A percentile compares a stretch with the other conserved stretches of the same genome.
Conservation (phyloP, 306 rosid genomes). For the Fragaria vesca region DNA sequence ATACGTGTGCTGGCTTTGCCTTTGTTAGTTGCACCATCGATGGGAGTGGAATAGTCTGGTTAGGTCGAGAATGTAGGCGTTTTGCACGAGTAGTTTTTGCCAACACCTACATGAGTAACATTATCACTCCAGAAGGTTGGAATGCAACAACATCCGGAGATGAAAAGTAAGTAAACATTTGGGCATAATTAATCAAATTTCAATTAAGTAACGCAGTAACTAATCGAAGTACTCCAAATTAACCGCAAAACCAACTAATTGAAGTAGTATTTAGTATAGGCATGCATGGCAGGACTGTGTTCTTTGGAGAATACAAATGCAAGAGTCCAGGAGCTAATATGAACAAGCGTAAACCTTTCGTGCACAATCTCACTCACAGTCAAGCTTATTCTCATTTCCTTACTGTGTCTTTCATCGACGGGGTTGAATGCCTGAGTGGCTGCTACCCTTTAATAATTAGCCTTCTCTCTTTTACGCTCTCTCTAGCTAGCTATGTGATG, state of each 20-base stretch:
- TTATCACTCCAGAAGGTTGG: conserved; percentile 90
- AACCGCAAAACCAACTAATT: too few relatives aligned
- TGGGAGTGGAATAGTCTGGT: conserved; percentile 77
- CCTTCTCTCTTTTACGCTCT: neutral
- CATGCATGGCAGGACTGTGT: conserved; percentile 52
- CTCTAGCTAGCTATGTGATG: neutral
- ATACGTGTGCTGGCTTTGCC: conserved; percentile 52
- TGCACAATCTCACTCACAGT: conserved; percentile 56
- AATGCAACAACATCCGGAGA: conserved; percentile 45
- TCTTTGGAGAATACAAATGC: conserved; percentile 79
- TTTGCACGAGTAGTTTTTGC: conserved; percentile 73
- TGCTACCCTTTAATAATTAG: conserved; percentile 25
- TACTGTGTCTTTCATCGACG: conserved; percentile 58
- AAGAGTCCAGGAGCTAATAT: conserved; percentile 58
- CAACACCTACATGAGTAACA: conserved; percentile 62
- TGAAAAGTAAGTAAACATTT: conserved; percentile 54
- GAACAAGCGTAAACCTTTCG: conserved; percentile 49
- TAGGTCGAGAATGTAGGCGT: conserved; percentile 88
- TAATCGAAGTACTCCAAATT: too few relatives aligned
- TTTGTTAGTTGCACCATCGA: conserved; percentile 62
- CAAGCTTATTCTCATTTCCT: conserved; percentile 48
- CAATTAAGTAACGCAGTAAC: neutral
- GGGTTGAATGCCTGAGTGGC: conserved; percentile 43
- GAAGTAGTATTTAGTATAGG: neutral
- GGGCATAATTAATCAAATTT: neutral